These are phyloP conservation scores for Piper betle DNA, from an alignment of 164 flowering plant species.

Conservation along the genomic window DNA sequence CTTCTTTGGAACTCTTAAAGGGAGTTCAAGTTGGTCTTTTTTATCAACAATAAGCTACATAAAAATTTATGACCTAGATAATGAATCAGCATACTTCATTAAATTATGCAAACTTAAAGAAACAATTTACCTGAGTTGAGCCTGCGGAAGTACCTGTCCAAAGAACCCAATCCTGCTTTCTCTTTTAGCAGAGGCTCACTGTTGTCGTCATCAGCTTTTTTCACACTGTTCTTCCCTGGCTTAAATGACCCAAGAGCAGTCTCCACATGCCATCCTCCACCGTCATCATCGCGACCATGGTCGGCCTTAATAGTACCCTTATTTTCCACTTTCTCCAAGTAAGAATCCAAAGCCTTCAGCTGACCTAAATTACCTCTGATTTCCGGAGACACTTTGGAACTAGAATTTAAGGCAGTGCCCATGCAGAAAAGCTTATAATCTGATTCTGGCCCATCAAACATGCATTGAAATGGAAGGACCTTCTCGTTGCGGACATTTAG, in stretches of 20 bases:
- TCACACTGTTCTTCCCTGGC: slow-evolving; percentile 4
- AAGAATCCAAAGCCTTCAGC: slow-evolving; percentile 34
- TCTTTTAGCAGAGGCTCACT: slow-evolving; percentile 13
- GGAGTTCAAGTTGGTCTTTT: not conserved
- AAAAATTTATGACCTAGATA: not conserved
- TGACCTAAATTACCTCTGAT: slow-evolving; percentile 22
- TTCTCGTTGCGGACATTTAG: not conserved
- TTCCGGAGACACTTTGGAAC: slow-evolving; percentile 8
- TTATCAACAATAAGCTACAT: too few relatives aligned
- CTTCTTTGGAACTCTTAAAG: too few relatives aligned
- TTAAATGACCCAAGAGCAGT: slow-evolving; percentile 4
- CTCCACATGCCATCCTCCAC: slow-evolving; percentile 5
- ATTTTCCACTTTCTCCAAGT: slow-evolving; percentile 32
- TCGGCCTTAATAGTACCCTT: not conserved
- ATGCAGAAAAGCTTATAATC: not conserved
- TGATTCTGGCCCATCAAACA: not conserved
- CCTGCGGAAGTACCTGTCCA: slow-evolving; percentile 32
- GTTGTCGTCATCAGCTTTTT: not conserved
- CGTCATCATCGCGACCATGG: slow-evolving; percentile 1
- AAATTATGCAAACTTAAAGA: not conserved
- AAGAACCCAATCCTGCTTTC: slow-evolving; percentile 20
- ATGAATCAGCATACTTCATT: not conserved
- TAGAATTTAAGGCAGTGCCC: slow-evolving; percentile 4
- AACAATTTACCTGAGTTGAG: slow-evolving; percentile 20
- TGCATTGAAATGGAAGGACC: slow-evolving; percentile 3